Conservation (phyloP, 2,329 filamentous ascomycete genomes). For the Cladosporium halotolerans region DNA sequence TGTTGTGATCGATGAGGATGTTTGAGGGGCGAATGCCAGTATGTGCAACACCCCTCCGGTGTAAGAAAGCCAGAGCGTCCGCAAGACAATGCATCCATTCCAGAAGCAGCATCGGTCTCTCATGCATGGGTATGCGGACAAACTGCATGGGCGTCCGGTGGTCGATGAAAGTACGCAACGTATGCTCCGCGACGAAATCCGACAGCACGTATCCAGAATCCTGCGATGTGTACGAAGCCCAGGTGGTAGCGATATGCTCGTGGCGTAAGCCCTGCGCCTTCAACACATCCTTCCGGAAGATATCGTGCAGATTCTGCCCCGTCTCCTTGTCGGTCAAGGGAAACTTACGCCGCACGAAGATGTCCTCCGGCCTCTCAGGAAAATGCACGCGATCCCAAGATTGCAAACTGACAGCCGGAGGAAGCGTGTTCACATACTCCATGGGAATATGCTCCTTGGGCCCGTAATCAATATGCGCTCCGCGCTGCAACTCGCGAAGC, state of each 20-base stretch:
- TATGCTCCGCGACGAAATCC: conserved; percentile 60
- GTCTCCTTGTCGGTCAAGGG: conserved; percentile 25
- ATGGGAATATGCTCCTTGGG: conserved; percentile 64
- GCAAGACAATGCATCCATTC: conserved; percentile 71
- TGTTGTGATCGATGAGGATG: conserved; percentile 59
- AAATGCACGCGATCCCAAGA: conserved; percentile 58
- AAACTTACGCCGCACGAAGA: conserved; percentile 35
- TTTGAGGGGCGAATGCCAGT: conserved; percentile 65
- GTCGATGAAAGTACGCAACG: conserved; percentile 60
- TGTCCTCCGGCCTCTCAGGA: conserved; percentile 53
- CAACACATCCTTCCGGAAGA: conserved; percentile 57
- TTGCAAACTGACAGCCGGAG: conserved; percentile 41
- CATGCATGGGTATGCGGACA: conserved; percentile 56
- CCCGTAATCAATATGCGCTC: conserved; percentile 57
- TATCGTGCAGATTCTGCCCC: conserved; percentile 27
- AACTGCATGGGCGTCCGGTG: conserved; percentile 54
- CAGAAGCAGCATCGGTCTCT: conserved; percentile 55
- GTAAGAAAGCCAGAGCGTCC: conserved; percentile 62
- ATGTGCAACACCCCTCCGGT: conserved; percentile 58
- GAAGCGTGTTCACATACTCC: conserved; percentile 57
- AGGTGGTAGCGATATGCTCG: conserved; percentile 64
- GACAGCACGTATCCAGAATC: conserved; percentile 60
- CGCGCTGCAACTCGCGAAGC: conserved; percentile 56
- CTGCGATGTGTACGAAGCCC: conserved; percentile 63
- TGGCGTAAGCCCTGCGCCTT: conserved; percentile 55